Conservation (phyloP, 2,329 filamentous ascomycete genomes). For the Fusarium lyarnte region DNA sequence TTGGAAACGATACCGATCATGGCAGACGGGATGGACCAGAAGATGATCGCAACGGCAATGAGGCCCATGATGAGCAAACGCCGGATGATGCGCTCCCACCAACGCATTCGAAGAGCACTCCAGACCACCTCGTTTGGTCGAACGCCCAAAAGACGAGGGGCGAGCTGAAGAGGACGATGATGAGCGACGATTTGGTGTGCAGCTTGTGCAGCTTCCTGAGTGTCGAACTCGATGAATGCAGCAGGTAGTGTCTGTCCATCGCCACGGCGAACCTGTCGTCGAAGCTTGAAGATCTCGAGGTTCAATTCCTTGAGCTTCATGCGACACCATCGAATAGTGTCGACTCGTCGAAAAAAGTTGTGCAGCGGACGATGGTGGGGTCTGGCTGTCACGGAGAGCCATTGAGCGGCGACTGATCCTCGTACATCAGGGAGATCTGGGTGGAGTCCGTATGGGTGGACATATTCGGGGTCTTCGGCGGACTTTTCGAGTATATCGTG, state of each 20-base stretch:
- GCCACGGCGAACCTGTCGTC: conserved; percentile 77
- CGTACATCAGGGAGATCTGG: conserved; percentile 52
- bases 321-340: conserved; percentile 92
- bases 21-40: conserved; percentile 82
- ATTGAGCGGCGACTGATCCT: conserved; percentile 73
- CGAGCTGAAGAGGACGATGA: conserved; percentile 87
- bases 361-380: conserved; percentile 76
- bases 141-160: conserved; percentile 84
- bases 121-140: conserved; percentile 87
- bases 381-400: conserved; percentile 76
- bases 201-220: conserved; percentile 83
- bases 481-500: conserved; percentile 33
- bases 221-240: conserved; percentile 90
- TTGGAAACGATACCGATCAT: conserved; percentile 89
- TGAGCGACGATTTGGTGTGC: conserved; percentile 89
- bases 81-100: conserved; percentile 85
- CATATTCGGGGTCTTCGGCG: conserved; percentile 47
- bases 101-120: conserved; percentile 82
- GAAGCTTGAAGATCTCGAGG: conserved; percentile 67
- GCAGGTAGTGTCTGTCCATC: conserved; percentile 74
- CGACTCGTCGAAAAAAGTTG: conserved; percentile 85
- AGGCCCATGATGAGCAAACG: conserved; percentile 75
- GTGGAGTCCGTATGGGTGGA: conserved; percentile 51
- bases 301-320: conserved; percentile 55
- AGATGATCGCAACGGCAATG: conserved; percentile 81